Base-by-base conservation (phyloP, 2,329 filamentous ascomycete species). In the Lasiodiplodia sp. region DNA sequence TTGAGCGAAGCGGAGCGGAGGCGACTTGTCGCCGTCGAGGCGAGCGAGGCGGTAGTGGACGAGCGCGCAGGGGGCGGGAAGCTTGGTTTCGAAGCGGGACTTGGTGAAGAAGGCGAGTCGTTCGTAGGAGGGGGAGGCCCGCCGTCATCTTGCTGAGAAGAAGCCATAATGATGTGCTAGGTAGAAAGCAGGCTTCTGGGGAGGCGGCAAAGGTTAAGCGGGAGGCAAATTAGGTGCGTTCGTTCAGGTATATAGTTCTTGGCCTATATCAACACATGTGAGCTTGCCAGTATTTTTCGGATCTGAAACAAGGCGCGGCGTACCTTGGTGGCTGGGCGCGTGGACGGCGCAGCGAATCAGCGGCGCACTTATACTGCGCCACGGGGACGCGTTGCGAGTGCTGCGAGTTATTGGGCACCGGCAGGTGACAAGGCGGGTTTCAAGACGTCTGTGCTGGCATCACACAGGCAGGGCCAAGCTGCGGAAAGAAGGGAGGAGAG, bases 1-100 rank as follows among this genome's bases (percentile, higher is more conserved):
- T 76, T 80, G 66, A 79, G 72, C 49, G 78, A 79, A 4, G 77
- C 79, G 23, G 75, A 72, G 8, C 78, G 77, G 37, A 81, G 71
- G 21, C 75, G 75, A 64, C 67, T 75, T 4, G 72, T 51, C 21
- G 66, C 66, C 11, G 69, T 71, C 14, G 78, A 78, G 3, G 72
- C 70, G 44, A 72, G 70, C 8, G 78, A 80, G n/a, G 75, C 72
- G 71, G 72, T 76, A 64, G 77, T 79, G 21, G 64, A 49, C 25
- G 56, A 60, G 38, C 56, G 52, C 23, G 34, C 23, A 52, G 38
- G 34, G 5, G 53, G 11, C 12, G 64, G 64, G 5, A 57, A 34
- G 18, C 18, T 40, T 10, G 37, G 28, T 21, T 25, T 44, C 12
- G 49, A 21, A 23, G 49, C 21, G 3, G 51, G n/a, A 12, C 11